phyloP scores from a whole-genome alignment of 2,329 filamentous ascomycete species.

The Penicillium digitatum region DNA sequence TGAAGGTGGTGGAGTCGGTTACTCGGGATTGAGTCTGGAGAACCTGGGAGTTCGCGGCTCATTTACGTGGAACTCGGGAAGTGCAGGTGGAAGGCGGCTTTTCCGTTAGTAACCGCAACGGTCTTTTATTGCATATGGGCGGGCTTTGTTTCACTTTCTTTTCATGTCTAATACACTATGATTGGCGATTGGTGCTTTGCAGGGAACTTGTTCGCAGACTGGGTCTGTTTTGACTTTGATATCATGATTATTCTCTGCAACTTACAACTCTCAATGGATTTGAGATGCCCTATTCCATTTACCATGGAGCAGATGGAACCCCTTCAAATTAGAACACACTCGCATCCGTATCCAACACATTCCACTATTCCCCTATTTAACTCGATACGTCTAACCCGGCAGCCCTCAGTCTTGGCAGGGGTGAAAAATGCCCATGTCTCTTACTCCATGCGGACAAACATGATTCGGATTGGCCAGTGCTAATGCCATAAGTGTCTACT shows the following conservation, averaged over 20 bases:
- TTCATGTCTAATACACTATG: conserved; percentile 3
- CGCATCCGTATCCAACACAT: not conserved
- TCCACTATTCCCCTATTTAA: too few relatives aligned
- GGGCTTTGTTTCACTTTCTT: not conserved
- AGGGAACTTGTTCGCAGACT: not conserved
- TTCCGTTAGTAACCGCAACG: conserved; percentile 37
- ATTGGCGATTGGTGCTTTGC: not conserved
- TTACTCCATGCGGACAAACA: not conserved
- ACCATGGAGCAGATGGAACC: not conserved
- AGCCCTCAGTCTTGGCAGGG: not conserved
- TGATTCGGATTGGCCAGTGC: not conserved
- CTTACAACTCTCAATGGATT: not conserved
- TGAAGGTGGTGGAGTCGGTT: conserved; percentile 48
- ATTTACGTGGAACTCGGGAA: conserved; percentile 42
- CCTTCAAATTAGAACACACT: not conserved
- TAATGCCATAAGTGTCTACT: not conserved
- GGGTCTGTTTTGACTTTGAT: not conserved
- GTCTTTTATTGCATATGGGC: not conserved
- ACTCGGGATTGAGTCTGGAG: conserved; percentile 46
- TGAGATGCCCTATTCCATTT: not conserved
- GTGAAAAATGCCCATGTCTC: not conserved
- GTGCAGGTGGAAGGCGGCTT: conserved; percentile 41
- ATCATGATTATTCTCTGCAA: not conserved
- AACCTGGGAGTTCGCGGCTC: conserved; percentile 44
- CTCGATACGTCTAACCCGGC: not conserved